These are phyloP conservation scores for Fonsecaea erecta DNA, from an alignment of 2,329 filamentous ascomycete species.

Conservation along the genomic window DNA sequence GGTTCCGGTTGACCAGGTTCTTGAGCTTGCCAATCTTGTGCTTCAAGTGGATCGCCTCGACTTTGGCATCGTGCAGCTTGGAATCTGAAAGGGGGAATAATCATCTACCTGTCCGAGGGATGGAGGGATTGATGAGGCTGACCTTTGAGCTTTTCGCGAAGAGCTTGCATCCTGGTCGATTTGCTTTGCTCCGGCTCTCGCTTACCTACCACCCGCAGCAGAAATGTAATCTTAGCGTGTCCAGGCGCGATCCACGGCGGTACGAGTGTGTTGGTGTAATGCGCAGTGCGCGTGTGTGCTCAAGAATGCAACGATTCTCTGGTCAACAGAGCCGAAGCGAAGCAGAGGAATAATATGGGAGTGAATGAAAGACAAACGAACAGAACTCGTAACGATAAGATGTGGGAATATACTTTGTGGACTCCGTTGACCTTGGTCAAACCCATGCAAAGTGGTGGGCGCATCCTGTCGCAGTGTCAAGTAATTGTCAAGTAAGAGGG, in stretches of 20 bases:
- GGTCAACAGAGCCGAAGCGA: not conserved
- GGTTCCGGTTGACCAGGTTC: conserved; percentile 78
- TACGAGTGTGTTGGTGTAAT: not conserved
- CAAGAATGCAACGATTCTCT: not conserved
- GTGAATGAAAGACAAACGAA: not conserved
- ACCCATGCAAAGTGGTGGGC: not conserved
- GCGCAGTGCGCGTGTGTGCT: not conserved
- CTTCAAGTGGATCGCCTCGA: conserved; percentile 63
- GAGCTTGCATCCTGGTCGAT: conserved; percentile 30
- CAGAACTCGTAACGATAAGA: not conserved
- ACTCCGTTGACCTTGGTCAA: not conserved
- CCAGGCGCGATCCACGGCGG: not conserved
- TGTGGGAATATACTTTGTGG: conserved; percentile 3
- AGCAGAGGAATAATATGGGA: not conserved
- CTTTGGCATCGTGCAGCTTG: conserved; percentile 49
- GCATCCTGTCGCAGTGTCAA: not conserved
- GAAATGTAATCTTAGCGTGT: not conserved
- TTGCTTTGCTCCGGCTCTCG: too few species aligned
- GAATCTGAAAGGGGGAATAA: conserved; percentile 39
- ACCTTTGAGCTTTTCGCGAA: conserved; percentile 38
- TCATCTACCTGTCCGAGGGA: conserved; percentile 16
- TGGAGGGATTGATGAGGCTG: conserved; percentile 8
- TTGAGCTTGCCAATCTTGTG: conserved; percentile 67
- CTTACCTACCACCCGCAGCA: not conserved
- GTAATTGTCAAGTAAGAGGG: too few species aligned